Evolutionary conservation across 768 basidiomycete genomes (phyloP).

Genomic region (Amanita polypyramis): DNA sequence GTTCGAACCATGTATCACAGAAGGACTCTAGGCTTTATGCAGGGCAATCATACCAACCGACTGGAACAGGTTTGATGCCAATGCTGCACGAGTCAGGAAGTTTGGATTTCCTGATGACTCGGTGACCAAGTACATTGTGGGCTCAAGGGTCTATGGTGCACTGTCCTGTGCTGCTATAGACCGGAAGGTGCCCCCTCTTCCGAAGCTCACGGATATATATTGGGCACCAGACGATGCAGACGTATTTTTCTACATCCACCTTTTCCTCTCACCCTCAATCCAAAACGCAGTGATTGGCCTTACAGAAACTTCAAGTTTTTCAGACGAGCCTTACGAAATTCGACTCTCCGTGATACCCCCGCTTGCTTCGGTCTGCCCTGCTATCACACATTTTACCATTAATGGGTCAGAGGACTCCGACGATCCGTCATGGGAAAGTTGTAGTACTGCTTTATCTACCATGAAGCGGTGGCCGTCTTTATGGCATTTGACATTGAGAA

Average conservation of each 20-base stretch:
- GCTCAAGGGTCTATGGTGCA: not conserved
- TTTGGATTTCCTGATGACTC: not conserved
- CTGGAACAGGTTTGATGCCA: not conserved
- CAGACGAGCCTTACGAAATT: not conserved
- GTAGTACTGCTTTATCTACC: not conserved
- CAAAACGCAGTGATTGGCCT: not conserved
- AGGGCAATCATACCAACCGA: conserved; percentile 1
- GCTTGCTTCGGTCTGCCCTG: not conserved
- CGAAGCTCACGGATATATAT: not conserved
- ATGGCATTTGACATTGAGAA: not conserved
- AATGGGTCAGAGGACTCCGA: not conserved
- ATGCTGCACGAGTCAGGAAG: not conserved
- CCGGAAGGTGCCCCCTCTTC: not conserved
- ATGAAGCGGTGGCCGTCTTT: not conserved
- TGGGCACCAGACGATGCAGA: not conserved
- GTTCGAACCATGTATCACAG: not conserved
- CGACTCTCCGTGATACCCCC: conserved; percentile 1
- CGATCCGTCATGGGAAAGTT: not conserved
- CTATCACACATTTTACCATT: not conserved
- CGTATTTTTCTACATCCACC: not conserved
- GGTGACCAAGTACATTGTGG: not conserved
- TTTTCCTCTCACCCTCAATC: conserved; percentile 1
- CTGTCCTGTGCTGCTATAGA: not conserved
- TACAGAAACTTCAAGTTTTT: not conserved
- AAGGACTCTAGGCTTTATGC: not conserved